Evolutionary conservation across 2,329 filamentous ascomycete genomes (phyloP), one percentile per base, ranked within the genome.

Genomic region (Fusarium equiseti): DNA sequence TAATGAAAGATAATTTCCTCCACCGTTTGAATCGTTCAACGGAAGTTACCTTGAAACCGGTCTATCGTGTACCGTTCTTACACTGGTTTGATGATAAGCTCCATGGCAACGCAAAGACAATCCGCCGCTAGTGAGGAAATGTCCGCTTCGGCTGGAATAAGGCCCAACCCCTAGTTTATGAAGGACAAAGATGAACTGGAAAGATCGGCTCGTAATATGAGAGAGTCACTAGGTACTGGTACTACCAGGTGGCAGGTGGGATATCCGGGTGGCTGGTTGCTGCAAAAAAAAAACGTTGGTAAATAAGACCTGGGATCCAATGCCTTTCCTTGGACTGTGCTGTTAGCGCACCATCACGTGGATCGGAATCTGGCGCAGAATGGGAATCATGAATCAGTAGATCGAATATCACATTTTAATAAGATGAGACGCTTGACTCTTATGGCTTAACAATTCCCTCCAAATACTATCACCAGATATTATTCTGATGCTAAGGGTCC

Each of bases 401-500:
- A 15, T 26, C 15, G 45, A 12, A 22, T 24, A 42, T 42, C 38
- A 22, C 27, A 52, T 60, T 48, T 59, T 22, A 60, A 35, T 26
- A 58, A 67, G 61, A 66, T 63, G 56, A 66, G 63, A 24, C 43
- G n/a, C 46, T 45, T 43, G 32, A 50, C 43, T 51, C 31, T 42
- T 29, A 42, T 15, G 16, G 63, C 48, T 55, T 27, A 32, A 67
- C 43, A 40, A 4, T 18, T 40, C 13, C 22, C 40, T 18, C 22
- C 32, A 27, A 43, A 24, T 20, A 62, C 40, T 24, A 52, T 64
- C 61, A 45, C 59, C 35, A 44, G 43, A 51, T 31, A 62, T 49
- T 13, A 40, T 66, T 54, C 51, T 70, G 62, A 60, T 68, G 63
- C 59, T 59, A 72, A 70, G 65, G 72, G 72, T 66, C 70, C 58